These are phyloP conservation scores for Ustilaginoidea virens DNA, from an alignment of 2,329 filamentous ascomycete species.

Conservation along the genomic window DNA sequence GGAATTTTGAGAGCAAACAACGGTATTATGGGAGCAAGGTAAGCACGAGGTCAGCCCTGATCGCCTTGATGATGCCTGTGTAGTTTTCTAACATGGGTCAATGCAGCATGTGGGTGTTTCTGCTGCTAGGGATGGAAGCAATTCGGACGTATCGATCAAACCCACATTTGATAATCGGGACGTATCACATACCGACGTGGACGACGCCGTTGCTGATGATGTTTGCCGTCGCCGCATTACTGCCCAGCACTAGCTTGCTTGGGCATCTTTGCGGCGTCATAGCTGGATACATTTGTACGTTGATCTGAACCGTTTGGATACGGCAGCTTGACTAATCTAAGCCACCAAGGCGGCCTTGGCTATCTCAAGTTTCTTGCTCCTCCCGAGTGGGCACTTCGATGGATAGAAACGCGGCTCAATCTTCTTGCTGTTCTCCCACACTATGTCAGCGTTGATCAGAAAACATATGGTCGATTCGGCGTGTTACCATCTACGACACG, in stretches of 20 bases:
- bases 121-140: slow-evolving; percentile 70
- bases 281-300: slow-evolving; percentile 74
- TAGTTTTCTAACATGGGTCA: slow-evolving; percentile 3
- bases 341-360: slow-evolving; percentile 56
- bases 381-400: slow-evolving; percentile 74
- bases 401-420: slow-evolving; percentile 79
- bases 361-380: slow-evolving; percentile 83
- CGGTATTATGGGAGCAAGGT: slow-evolving; percentile 71
- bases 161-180: slow-evolving; percentile 53
- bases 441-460: slow-evolving; percentile 90
- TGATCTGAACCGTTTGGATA: neutral
- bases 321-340: neutral
- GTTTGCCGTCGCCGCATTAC: slow-evolving; percentile 57
- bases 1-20: slow-evolving; percentile 57
- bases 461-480: slow-evolving; percentile 86
- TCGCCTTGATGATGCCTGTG: neutral
- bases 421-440: slow-evolving; percentile 71
- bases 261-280: slow-evolving; percentile 75
- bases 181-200: slow-evolving; percentile 74
- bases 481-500: slow-evolving; percentile 51
- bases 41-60: slow-evolving; percentile 11
- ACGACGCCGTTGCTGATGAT: slow-evolving; percentile 68
- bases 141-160: slow-evolving; percentile 74
- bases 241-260: slow-evolving; percentile 69
- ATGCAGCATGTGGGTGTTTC: slow-evolving; percentile 76